These are phyloP conservation scores for Tricholoma saponaceum DNA, from an alignment of 768 basidiomycete species.

Conservation along the genomic window DNA sequence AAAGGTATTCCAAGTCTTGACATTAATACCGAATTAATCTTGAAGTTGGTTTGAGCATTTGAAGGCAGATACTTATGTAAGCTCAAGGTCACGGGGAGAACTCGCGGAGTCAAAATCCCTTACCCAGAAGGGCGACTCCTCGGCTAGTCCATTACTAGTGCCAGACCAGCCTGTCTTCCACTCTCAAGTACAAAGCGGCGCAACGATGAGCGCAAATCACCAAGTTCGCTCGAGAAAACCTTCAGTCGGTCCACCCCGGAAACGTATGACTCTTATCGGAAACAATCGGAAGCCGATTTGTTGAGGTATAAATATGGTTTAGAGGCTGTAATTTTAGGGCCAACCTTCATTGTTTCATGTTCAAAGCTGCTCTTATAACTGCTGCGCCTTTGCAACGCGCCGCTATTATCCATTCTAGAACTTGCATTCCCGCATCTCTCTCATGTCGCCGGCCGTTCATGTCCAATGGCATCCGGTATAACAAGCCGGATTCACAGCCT, in stretches of 20 bases:
- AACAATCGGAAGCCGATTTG: slow-evolving; percentile 8
- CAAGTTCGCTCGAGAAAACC: not conserved
- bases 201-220: not conserved
- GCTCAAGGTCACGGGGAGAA: not conserved
- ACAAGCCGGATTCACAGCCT: slow-evolving; percentile 14
- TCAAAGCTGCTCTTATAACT: slow-evolving; percentile 8
- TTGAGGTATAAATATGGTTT: slow-evolving; percentile 10
- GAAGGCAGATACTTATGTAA: no score
- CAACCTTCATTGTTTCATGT: slow-evolving; percentile 2
- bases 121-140: no score
- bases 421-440: slow-evolving; percentile 6
- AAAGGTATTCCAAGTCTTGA: not conserved
- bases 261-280: slow-evolving; percentile 7
- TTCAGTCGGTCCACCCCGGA: slow-evolving; percentile 14
- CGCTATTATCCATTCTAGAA: slow-evolving; percentile 6
- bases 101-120: not conserved
- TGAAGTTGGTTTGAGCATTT: no score
- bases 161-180: not conserved
- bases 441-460: slow-evolving; percentile 15
- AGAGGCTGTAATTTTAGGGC: not conserved
- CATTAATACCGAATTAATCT: no score
- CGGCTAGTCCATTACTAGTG: no score
- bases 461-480: slow-evolving; percentile 6
- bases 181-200: not conserved
- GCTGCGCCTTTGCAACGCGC: slow-evolving; percentile 10